Evolutionary conservation across 140 eudicot genomes (phyloP).

Genomic region (Oenanthe javanica): DNA sequence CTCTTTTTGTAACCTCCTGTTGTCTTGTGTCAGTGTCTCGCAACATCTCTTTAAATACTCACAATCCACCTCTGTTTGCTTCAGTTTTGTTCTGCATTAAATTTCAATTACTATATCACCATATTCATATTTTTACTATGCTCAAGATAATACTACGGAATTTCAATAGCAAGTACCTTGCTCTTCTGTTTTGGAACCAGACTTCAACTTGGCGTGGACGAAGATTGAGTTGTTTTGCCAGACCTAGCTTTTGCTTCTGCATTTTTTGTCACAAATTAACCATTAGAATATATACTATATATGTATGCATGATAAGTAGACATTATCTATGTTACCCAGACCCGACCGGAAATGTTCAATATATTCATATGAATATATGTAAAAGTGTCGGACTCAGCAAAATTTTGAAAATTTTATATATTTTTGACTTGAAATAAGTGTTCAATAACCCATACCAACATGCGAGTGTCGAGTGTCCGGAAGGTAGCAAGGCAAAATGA

Average conservation of each 20-base stretch:
- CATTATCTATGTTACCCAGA: too few species aligned
- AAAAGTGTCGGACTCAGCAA: too few species aligned
- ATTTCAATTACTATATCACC: neutral
- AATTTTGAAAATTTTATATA: too few species aligned
- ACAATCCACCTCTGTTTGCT: constrained; percentile 98
- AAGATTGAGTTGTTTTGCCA: constrained; percentile 80
- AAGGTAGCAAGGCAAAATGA: too few species aligned
- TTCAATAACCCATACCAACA: too few species aligned
- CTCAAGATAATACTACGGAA: neutral
- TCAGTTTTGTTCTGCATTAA: constrained; percentile 72
- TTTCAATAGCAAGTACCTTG: constrained; percentile 36
- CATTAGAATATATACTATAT: neutral
- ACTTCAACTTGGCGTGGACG: constrained; percentile 99
- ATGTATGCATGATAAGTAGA: neutral
- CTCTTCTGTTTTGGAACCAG: constrained; percentile 97
- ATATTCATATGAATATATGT: too few species aligned
- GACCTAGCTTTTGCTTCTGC: constrained; percentile 86
- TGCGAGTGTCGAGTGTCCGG: too few species aligned
- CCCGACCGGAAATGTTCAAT: too few species aligned
- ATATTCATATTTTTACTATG: neutral
- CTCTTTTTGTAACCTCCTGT: constrained; percentile 83
- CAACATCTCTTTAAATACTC: constrained; percentile 88
- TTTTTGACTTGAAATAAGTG: too few species aligned
- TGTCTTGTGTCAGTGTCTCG: constrained; percentile 87
- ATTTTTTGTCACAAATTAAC: constrained; percentile 2